These are phyloP conservation scores for Cordia subcordata DNA, from an alignment of 257 asterid species.

Conservation along the genomic window DNA sequence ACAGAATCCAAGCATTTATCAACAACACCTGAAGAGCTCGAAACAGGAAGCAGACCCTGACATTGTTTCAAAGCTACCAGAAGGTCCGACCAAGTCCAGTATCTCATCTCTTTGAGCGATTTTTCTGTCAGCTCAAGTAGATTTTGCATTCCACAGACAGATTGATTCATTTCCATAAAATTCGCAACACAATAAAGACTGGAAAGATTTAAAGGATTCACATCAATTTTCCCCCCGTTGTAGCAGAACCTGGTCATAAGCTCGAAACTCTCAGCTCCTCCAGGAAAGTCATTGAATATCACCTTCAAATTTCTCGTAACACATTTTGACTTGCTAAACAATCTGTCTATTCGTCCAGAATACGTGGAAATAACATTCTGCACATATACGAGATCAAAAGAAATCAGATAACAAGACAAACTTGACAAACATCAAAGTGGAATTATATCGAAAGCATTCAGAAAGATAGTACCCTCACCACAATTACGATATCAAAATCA, in stretches of 20 bases:
- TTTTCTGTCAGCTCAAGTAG: slow-evolving; percentile 50
- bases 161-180: slow-evolving; percentile 67
- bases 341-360: slow-evolving; percentile 46
- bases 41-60: slow-evolving; percentile 38
- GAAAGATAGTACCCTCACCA: not conserved
- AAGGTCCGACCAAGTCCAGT: slow-evolving; percentile 83
- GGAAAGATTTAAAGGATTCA: slow-evolving; percentile 49
- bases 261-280: slow-evolving; percentile 80
- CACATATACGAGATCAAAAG: slow-evolving; percentile 18
- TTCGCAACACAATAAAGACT: slow-evolving; percentile 48
- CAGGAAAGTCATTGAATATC: slow-evolving; percentile 78
- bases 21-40: slow-evolving; percentile 33
- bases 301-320: slow-evolving; percentile 40
- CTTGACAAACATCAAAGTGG: not conserved
- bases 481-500: not conserved
- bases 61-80: slow-evolving; percentile 50
- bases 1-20: slow-evolving; percentile 50
- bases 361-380: slow-evolving; percentile 56
- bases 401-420: slow-evolving; percentile 9
- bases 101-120: slow-evolving; percentile 42
- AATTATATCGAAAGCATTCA: not conserved
- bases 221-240: slow-evolving; percentile 38
- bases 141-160: slow-evolving; percentile 26
- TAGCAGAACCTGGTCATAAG: slow-evolving; percentile 70
- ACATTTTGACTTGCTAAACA: slow-evolving; percentile 47